phyloP scores from a whole-genome alignment of 257 asterid genomes.

The Capsicum rhomboideum region DNA sequence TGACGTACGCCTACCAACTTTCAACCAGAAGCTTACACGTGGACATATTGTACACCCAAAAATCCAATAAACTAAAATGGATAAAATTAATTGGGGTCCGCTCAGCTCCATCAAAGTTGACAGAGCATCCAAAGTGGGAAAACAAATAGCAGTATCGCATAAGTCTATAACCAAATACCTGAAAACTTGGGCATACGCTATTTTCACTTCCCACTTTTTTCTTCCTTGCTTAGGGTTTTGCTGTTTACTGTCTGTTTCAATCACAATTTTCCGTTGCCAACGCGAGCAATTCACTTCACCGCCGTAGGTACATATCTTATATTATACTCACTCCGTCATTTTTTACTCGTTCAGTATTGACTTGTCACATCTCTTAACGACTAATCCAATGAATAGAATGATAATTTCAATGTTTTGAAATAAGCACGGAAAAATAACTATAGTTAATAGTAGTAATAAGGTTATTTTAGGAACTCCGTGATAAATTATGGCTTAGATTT shows the following conservation, averaged over 20 bases:
- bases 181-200: constrained; percentile 2
- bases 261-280: constrained; percentile 10
- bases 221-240: background rate
- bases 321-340: no score
- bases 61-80: constrained; percentile 33
- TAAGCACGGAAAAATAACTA: no score
- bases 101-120: constrained; percentile 14
- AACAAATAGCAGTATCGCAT: background rate
- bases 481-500: no score
- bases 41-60: background rate
- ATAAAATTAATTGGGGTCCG: constrained; percentile 45
- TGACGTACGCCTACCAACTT: background rate
- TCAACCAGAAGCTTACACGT: background rate
- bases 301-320: constrained; percentile 19
- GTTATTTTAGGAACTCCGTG: no score
- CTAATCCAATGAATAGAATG: no score
- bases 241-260: background rate
- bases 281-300: constrained; percentile 18
- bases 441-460: no score
- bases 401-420: no score
- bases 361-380: no score
- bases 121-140: constrained; percentile 12
- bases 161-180: background rate
- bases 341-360: no score
- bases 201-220: constrained; percentile 10